Conservation (phyloP, 805 yeast genomes). For the Torulaspora franciscae region DNA sequence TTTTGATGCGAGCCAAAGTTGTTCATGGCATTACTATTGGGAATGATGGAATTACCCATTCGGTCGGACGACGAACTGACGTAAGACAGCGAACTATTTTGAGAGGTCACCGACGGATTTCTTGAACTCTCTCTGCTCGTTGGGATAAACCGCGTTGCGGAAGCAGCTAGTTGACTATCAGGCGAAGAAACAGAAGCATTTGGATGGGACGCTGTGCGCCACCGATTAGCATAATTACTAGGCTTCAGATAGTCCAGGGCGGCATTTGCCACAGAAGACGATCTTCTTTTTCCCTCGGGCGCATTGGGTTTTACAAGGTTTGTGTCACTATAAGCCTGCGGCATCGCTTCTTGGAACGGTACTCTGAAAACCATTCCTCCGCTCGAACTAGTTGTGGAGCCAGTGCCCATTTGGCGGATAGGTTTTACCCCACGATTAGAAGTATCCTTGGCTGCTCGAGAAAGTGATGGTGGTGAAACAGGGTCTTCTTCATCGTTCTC, state of each 20-base stretch:
- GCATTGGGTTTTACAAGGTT: slow-evolving; percentile 10
- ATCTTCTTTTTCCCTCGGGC: slow-evolving; percentile 19
- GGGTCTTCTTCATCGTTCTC: slow-evolving; percentile 19
- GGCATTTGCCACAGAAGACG: slow-evolving; percentile 20
- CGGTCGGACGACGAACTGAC: slow-evolving; percentile 34
- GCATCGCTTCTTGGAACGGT: slow-evolving; percentile 56
- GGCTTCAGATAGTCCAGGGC: slow-evolving; percentile 13
- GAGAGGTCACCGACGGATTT: slow-evolving; percentile 38
- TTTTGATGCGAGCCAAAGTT: slow-evolving; percentile 25
- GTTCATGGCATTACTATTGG: slow-evolving; percentile 27
- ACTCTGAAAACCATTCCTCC: slow-evolving; percentile 49
- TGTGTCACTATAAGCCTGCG: slow-evolving; percentile 15
- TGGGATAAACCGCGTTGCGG: slow-evolving; percentile 6
- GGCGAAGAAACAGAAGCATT: slow-evolving; percentile 7
- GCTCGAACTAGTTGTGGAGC: slow-evolving; percentile 31
- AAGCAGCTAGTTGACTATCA: slow-evolving; percentile 7
- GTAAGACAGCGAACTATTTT: slow-evolving; percentile 28
- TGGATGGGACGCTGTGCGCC: slow-evolving; percentile 30
- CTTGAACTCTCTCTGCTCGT: slow-evolving; percentile 16
- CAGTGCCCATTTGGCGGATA: slow-evolving; percentile 13
- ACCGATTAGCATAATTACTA: slow-evolving; percentile 5
- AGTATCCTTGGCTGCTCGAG: slow-evolving; percentile 1
- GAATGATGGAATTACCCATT: slow-evolving; percentile 29
- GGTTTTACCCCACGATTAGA: slow-evolving; percentile 7
- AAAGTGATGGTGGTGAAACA: slow-evolving; percentile 14